Percentiles rank a stretch among this genome's conserved stretches.
These are phyloP conservation scores for Besnoitia besnoiti DNA, from an alignment of 169 alveolate species.

Conservation along the genomic window DNA sequence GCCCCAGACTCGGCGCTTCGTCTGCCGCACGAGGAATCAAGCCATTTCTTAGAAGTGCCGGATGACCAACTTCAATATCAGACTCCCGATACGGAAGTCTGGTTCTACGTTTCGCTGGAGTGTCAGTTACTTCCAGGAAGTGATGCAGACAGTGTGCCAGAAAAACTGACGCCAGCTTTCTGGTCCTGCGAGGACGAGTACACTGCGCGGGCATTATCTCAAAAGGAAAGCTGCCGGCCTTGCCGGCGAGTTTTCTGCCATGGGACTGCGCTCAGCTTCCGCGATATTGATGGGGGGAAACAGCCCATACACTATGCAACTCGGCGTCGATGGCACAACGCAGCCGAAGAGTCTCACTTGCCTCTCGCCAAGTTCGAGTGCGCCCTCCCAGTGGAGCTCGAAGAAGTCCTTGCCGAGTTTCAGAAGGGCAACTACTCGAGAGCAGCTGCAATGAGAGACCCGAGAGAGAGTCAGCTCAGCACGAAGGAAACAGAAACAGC, in stretches of 20 bases:
- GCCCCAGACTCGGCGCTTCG: too few species aligned
- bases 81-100: neutral
- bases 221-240: neutral
- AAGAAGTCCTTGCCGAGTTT: neutral
- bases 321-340: neutral
- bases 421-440: neutral
- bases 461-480: neutral
- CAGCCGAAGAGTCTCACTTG: neutral
- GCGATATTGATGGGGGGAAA: neutral
- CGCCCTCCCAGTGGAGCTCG: constrained; percentile 16
- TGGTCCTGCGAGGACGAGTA: neutral
- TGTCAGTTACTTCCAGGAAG: neutral
- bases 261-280: neutral
- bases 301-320: neutral
- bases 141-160: neutral
- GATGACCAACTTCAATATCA: neutral
- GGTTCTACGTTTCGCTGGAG: neutral
- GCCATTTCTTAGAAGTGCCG: too few species aligned
- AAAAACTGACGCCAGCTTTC: neutral
- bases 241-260: constrained; percentile 11
- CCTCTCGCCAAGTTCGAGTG: constrained; percentile 19
- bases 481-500: neutral
- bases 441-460: neutral
- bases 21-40: too few species aligned
- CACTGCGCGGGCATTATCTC: neutral